Evolutionary conservation across 2,329 filamentous ascomycete species (phyloP).

Genomic region (Aspergillus ibericus): DNA sequence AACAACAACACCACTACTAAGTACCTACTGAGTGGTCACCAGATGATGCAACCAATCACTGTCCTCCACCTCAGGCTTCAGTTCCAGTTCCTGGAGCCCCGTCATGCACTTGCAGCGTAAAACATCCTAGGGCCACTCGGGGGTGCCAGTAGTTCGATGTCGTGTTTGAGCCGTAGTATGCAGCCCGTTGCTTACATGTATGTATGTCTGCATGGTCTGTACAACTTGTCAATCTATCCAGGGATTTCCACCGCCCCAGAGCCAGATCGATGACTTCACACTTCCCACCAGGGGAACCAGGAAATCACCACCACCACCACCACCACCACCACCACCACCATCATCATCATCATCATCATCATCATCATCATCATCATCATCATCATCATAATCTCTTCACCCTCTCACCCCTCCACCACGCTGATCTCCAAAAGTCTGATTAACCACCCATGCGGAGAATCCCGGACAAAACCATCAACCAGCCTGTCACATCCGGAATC

Average conservation of each 20-base stretch:
- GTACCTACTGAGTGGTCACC: background rate
- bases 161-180: background rate
- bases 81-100: background rate
- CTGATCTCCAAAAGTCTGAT: background rate
- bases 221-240: background rate
- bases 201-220: background rate
- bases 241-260: too few relatives aligned
- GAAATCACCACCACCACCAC: background rate
- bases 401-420: background rate
- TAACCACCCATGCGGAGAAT: background rate
- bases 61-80: background rate
- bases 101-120: background rate
- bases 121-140: background rate
- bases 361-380: too few relatives aligned
- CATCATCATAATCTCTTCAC: background rate
- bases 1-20: background rate
- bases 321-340: background rate
- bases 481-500: background rate
- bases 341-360: background rate
- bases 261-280: background rate
- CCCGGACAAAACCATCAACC: background rate
- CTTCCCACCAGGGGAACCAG: too few relatives aligned
- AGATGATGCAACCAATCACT: conserved; percentile 4
- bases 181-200: background rate
- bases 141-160: background rate